phyloP scores from a whole-genome alignment of 1,284 basidiomycete genomes.

The Tranzscheliella williamsii region DNA sequence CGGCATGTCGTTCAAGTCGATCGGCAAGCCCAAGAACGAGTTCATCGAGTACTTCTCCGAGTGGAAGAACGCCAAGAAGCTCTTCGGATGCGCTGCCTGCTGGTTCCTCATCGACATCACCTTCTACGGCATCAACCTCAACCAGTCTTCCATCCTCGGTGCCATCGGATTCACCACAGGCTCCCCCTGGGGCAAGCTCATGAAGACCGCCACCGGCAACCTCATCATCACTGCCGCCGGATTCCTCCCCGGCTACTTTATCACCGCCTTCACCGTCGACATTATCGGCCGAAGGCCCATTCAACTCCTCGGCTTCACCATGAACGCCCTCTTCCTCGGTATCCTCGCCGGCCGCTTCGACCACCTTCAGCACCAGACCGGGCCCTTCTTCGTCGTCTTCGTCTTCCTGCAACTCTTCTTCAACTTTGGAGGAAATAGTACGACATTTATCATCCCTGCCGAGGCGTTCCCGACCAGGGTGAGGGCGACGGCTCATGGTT shows the following conservation, averaged over 20 bases:
- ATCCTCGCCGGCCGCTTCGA: conserved; percentile 58
- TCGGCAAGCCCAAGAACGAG: conserved; percentile 40
- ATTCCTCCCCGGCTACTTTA: conserved; percentile 59
- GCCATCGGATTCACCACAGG: conserved; percentile 68
- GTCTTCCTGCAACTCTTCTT: conserved; percentile 68
- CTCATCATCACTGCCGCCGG: conserved; percentile 51
- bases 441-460: conserved; percentile 75
- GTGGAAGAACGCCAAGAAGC: conserved; percentile 48
- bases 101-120: conserved; percentile 68
- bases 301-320: conserved; percentile 57
- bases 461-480: conserved; percentile 80
- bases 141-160: conserved; percentile 72
- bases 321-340: conserved; percentile 58
- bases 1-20: conserved; percentile 48
- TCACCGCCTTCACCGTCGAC: conserved; percentile 52
- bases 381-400: conserved; percentile 75
- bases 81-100: conserved; percentile 46
- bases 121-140: conserved; percentile 80
- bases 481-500: conserved; percentile 64
- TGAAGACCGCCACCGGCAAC: conserved; percentile 64
- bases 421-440: conserved; percentile 73
- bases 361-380: conserved; percentile 63
- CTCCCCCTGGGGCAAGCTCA: conserved; percentile 64
- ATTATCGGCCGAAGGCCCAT: conserved; percentile 59
- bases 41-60: conserved; percentile 51